phyloP scores from a whole-genome alignment of 1,284 basidiomycete species.

The Pholiota adiposa region DNA sequence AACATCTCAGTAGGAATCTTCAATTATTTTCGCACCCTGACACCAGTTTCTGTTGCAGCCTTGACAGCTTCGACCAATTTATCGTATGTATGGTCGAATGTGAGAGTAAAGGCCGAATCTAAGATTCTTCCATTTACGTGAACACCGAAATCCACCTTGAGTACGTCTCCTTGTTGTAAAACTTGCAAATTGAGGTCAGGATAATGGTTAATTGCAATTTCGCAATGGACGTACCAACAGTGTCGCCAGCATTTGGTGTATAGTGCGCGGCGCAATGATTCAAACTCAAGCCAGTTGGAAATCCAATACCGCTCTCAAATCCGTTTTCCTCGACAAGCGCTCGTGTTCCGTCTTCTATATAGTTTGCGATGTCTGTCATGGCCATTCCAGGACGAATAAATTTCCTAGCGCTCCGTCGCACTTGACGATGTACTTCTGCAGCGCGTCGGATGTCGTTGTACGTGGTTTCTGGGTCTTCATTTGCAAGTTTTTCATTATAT shows the following conservation, averaged over 20 bases:
- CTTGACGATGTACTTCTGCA: conserved; percentile 96
- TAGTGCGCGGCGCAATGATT: conserved; percentile 98
- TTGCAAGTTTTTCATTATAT: conserved; percentile 77
- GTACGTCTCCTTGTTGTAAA: conserved; percentile 82
- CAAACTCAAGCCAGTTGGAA: conserved; percentile 95
- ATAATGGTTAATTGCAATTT: background rate
- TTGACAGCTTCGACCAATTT: conserved; percentile 90
- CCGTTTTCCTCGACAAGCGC: conserved; percentile 93
- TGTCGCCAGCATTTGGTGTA: conserved; percentile 96
- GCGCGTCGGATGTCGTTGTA: conserved; percentile 92
- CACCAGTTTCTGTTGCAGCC: conserved; percentile 92
- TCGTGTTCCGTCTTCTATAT: conserved; percentile 91
- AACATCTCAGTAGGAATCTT: conserved; percentile 4
- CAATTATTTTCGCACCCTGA: conserved; percentile 56
- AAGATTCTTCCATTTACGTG: conserved; percentile 95
- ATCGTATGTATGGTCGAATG: conserved; percentile 90
- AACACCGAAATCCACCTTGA: conserved; percentile 98
- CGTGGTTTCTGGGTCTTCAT: conserved; percentile 80
- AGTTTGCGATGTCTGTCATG: conserved; percentile 94
- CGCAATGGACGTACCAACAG: conserved; percentile 58
- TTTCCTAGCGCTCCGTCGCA: conserved; percentile 82
- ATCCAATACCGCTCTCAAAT: conserved; percentile 86
- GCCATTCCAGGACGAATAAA: conserved; percentile 92
- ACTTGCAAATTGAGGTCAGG: conserved; percentile 49
- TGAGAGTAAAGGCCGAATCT: conserved; percentile 96